phyloP scores from a whole-genome alignment of 441 rosid genomes.

The Euphorbia schlechtendalii region DNA sequence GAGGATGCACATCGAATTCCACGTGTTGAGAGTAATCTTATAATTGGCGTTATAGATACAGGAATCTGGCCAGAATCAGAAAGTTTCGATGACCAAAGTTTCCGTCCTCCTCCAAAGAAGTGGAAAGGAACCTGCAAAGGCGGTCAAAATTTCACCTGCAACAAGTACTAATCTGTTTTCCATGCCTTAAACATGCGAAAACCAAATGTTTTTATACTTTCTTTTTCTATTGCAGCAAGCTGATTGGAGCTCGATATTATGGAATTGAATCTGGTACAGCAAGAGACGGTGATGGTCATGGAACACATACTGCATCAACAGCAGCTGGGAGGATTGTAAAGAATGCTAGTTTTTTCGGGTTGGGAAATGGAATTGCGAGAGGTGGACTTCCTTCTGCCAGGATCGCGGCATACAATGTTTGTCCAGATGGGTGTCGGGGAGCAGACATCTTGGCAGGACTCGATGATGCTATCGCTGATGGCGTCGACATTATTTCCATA shows the following conservation, averaged over 20 bases:
- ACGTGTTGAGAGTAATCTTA: slow-evolving; percentile 26
- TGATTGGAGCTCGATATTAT: slow-evolving; percentile 38
- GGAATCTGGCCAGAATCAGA: slow-evolving; percentile 50
- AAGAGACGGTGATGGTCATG: slow-evolving; percentile 35
- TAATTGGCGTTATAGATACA: slow-evolving; percentile 34
- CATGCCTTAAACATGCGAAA: too few species aligned
- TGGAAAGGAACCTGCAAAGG: slow-evolving; percentile 44
- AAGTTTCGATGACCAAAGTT: slow-evolving; percentile 36
- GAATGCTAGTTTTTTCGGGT: slow-evolving; percentile 25
- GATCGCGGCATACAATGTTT: neutral
- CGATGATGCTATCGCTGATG: slow-evolving; percentile 22
- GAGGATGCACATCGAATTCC: slow-evolving; percentile 22
- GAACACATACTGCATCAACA: slow-evolving; percentile 31
- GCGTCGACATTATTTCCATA: slow-evolving; percentile 46
- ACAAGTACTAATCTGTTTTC: slow-evolving; percentile 23
- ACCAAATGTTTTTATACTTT: neutral
- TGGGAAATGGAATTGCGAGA: slow-evolving; percentile 13
- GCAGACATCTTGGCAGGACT: neutral
- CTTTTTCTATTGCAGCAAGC: slow-evolving; percentile 23
- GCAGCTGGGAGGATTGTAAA: slow-evolving; percentile 30
- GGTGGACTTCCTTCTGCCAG: slow-evolving; percentile 1
- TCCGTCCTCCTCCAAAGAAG: slow-evolving; percentile 33
- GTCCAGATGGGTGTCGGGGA: neutral
- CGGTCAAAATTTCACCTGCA: slow-evolving; percentile 28
- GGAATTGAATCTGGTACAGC: slow-evolving; percentile 17